Evolutionary conservation across 768 basidiomycete genomes (phyloP).

Genomic region (Podaxis sp.): DNA sequence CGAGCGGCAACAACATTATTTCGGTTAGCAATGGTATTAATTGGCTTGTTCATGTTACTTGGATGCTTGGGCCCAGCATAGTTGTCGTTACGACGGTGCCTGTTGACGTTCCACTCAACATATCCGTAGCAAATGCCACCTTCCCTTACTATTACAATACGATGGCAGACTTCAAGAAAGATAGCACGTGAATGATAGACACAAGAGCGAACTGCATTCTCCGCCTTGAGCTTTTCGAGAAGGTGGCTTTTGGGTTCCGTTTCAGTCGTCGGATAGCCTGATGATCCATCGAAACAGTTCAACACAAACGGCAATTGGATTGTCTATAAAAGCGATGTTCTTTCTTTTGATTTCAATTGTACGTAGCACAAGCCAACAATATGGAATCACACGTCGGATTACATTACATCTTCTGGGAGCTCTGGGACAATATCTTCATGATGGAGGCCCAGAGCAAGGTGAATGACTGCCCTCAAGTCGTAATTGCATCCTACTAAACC

Average conservation of each 20-base stretch:
- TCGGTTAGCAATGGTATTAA: not conserved
- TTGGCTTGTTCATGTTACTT: not conserved
- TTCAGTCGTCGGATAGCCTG: not conserved
- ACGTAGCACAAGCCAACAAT: not conserved
- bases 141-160: not conserved
- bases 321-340: not conserved
- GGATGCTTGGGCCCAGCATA: not conserved
- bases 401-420: not conserved
- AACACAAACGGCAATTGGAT: not conserved
- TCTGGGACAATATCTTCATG: not conserved
- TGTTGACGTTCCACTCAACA: not conserved
- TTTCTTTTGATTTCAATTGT: not conserved
- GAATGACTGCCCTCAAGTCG: too few species aligned
- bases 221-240: conserved; percentile 1
- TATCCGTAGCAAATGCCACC: not conserved
- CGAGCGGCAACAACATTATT: not conserved
- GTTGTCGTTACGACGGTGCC: not conserved
- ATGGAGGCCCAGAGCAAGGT: not conserved
- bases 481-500: too few species aligned
- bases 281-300: not conserved
- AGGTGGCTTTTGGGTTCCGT: not conserved
- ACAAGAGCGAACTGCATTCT: not conserved
- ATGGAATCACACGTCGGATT: not conserved
- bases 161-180: not conserved
- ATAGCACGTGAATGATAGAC: not conserved